phyloP scores from a whole-genome alignment of 2,329 filamentous ascomycete genomes.

The Proliferodiscus dingleyae region DNA sequence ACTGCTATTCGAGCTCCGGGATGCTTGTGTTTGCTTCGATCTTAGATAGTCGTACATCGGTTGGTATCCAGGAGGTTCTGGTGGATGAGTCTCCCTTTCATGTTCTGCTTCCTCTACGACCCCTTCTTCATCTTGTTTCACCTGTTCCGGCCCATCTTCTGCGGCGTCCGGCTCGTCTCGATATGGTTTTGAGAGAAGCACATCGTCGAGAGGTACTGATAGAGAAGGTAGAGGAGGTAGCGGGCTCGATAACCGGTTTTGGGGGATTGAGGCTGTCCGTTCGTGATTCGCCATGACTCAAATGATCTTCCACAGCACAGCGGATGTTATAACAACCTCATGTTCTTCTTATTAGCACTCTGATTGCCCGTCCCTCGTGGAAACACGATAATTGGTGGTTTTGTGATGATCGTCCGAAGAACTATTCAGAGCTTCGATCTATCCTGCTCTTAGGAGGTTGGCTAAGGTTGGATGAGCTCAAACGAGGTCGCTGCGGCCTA shows the following conservation, averaged over 20 bases:
- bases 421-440: background rate
- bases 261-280: no score
- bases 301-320: no score
- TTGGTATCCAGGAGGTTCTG: slow-evolving; percentile 24
- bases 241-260: background rate
- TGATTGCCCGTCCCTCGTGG: background rate
- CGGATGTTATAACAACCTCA: slow-evolving; percentile 9
- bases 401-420: background rate
- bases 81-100: slow-evolving; percentile 1
- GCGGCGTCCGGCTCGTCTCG: slow-evolving; percentile 25
- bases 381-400: background rate
- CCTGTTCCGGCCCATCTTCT: no score
- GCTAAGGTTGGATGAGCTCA: no score
- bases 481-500: slow-evolving; percentile 7
- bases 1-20: slow-evolving; percentile 1
- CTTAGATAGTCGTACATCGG: slow-evolving; percentile 30
- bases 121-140: slow-evolving; percentile 8
- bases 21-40: slow-evolving; percentile 10
- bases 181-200: slow-evolving; percentile 16
- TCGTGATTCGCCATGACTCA: no score
- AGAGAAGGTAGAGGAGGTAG: slow-evolving; percentile 22
- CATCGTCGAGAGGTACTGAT: slow-evolving; percentile 11
- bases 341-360: slow-evolving; percentile 4
- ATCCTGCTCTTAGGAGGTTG: background rate
- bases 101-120: slow-evolving; percentile 1